phyloP scores from a whole-genome alignment of 192 early-diverging fungal genomes.

The Coemansia sp. region DNA sequence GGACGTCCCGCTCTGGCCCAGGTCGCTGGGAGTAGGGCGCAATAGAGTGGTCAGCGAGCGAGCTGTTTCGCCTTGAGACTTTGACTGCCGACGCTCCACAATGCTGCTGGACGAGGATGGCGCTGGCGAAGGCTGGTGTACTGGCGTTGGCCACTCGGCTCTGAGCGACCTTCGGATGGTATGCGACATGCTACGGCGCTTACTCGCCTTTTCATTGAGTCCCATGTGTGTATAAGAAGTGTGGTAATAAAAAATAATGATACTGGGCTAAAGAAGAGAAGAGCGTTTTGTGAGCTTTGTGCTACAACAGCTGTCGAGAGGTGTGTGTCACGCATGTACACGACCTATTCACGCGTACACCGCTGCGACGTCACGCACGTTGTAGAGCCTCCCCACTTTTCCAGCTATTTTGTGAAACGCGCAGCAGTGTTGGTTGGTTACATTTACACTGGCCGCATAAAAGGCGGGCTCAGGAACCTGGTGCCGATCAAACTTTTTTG shows the following conservation, averaged over 20 bases:
- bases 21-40: neutral
- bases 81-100: slow-evolving; percentile 3
- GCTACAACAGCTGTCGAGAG: neutral
- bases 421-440: neutral
- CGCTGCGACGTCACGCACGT: neutral
- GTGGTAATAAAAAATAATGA: neutral
- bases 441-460: neutral
- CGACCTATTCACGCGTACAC: neutral
- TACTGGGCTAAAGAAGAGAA: neutral
- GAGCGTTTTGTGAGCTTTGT: neutral
- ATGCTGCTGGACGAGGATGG: neutral
- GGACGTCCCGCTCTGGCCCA: neutral
- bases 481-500: neutral
- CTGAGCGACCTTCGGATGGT: slow-evolving; percentile 24
- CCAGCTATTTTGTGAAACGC: neutral
- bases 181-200: slow-evolving; percentile 19
- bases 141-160: slow-evolving; percentile 15
- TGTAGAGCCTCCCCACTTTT: neutral
- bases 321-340: neutral
- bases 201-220: slow-evolving; percentile 9
- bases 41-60: neutral
- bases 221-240: neutral
- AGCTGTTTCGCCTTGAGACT: neutral
- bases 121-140: neutral
- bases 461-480: neutral